A percentile compares a stretch with the other conserved stretches of the same genome.
Conservation (phyloP, 2,329 filamentous ascomycete species). For the Zymoseptoria brevis region DNA sequence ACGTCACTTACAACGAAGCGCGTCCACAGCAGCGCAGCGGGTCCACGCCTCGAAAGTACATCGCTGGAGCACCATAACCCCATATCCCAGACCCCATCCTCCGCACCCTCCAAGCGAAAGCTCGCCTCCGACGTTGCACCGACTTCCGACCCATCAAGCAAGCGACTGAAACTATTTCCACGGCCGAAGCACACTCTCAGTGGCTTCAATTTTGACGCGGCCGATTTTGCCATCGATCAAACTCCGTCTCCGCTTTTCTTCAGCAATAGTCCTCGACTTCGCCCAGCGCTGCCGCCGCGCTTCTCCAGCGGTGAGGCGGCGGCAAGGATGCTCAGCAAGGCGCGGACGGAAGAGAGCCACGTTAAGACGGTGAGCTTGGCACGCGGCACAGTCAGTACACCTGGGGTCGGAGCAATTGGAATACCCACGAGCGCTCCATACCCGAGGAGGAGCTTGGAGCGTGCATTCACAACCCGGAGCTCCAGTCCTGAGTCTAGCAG, state of each 20-base stretch:
- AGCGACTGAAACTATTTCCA: slow-evolving; percentile 15
- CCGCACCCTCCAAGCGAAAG: slow-evolving; percentile 12
- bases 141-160: slow-evolving; percentile 11
- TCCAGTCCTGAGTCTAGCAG: slow-evolving; percentile 19
- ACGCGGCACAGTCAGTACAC: slow-evolving; percentile 35
- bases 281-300: slow-evolving; percentile 43
- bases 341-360: slow-evolving; percentile 41
- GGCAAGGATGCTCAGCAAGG: slow-evolving; percentile 49
- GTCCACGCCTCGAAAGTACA: slow-evolving; percentile 3
- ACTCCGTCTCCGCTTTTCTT: slow-evolving; percentile 48
- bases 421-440: slow-evolving; percentile 24
- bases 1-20: background rate
- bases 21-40: background rate
- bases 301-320: slow-evolving; percentile 52
- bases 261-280: slow-evolving; percentile 36
- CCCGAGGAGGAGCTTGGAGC: slow-evolving; percentile 33
- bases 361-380: slow-evolving; percentile 47
- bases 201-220: slow-evolving; percentile 31
- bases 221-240: slow-evolving; percentile 10
- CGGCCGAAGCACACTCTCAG: slow-evolving; percentile 16
- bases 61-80: slow-evolving; percentile 3
- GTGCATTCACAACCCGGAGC: slow-evolving; percentile 20
- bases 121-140: slow-evolving; percentile 3
- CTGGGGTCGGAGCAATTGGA: slow-evolving; percentile 5
- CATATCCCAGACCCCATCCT: slow-evolving; percentile 3